phyloP scores from a whole-genome alignment of 164 flowering plant genomes.

The Annona squamosa region DNA sequence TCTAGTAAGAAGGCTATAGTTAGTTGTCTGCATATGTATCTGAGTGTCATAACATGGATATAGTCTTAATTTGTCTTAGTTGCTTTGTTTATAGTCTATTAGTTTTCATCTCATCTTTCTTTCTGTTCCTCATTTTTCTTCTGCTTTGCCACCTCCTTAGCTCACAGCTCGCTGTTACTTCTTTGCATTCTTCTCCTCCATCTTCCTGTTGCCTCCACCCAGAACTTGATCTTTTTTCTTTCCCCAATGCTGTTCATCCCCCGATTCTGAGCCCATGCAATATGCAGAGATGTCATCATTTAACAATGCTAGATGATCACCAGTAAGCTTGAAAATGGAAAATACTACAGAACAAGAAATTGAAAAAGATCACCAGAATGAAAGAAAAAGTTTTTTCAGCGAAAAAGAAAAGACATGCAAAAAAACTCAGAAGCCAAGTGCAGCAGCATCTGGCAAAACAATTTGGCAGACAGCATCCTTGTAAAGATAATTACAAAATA shows the following conservation, averaged over 20 bases:
- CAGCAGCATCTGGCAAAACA: background rate
- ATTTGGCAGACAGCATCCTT: background rate
- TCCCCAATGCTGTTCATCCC: background rate
- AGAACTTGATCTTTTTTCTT: background rate
- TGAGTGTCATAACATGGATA: too few species aligned
- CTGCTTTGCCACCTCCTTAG: background rate
- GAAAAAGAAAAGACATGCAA: background rate
- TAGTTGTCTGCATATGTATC: too few species aligned
- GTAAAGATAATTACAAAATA: background rate
- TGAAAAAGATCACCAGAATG: background rate
- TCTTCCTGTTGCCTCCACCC: background rate
- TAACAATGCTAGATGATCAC: background rate
- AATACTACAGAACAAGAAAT: too few species aligned
- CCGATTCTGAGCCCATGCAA: background rate
- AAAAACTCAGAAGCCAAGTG: background rate
- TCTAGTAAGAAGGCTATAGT: too few species aligned
- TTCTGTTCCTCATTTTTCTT: background rate
- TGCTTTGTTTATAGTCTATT: too few species aligned
- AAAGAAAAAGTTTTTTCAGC: background rate
- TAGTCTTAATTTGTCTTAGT: too few species aligned
- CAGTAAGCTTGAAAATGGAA: background rate
- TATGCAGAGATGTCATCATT: background rate
- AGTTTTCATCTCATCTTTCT: background rate
- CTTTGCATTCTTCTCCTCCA: background rate
- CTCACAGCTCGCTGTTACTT: background rate